phyloP scores from a whole-genome alignment of 306 rosid species.

The Erythrophleum fordii region DNA sequence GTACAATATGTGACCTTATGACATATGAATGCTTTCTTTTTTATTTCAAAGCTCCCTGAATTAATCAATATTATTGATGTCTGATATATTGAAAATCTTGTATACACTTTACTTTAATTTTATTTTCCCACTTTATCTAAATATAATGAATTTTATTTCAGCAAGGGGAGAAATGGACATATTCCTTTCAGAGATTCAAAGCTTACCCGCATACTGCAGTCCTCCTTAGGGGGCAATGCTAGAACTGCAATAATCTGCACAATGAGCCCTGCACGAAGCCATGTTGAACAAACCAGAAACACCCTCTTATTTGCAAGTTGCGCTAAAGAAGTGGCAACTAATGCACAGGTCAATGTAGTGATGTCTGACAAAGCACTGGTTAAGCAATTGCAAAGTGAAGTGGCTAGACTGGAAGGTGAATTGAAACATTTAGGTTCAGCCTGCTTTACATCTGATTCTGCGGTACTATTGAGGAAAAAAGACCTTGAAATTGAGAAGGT shows the following conservation, averaged over 20 bases:
- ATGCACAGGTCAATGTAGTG: slow-evolving; percentile 86
- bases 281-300: slow-evolving; percentile 90
- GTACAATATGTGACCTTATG: slow-evolving; percentile 23
- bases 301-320: slow-evolving; percentile 96
- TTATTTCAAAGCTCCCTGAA: slow-evolving; percentile 14
- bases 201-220: slow-evolving; percentile 94
- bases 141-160: slow-evolving; percentile 46
- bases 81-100: slow-evolving; percentile 23
- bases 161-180: slow-evolving; percentile 94
- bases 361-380: slow-evolving; percentile 88
- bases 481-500: slow-evolving; percentile 90
- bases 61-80: slow-evolving; percentile 10
- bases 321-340: slow-evolving; percentile 88
- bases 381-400: slow-evolving; percentile 85
- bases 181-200: slow-evolving; percentile 97
- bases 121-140: slow-evolving; percentile 4
- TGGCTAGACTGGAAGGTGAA: slow-evolving; percentile 76
- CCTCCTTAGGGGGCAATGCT: slow-evolving; percentile 94
- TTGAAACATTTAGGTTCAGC: slow-evolving; percentile 56
- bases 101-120: background rate
- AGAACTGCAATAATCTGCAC: slow-evolving; percentile 96
- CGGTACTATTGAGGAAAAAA: slow-evolving; percentile 66
- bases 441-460: slow-evolving; percentile 48
- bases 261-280: slow-evolving; percentile 89
- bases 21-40: slow-evolving; percentile 3